Conservation (phyloP, 192 early-diverging fungal genomes). For the Backusella liffmaniae region DNA sequence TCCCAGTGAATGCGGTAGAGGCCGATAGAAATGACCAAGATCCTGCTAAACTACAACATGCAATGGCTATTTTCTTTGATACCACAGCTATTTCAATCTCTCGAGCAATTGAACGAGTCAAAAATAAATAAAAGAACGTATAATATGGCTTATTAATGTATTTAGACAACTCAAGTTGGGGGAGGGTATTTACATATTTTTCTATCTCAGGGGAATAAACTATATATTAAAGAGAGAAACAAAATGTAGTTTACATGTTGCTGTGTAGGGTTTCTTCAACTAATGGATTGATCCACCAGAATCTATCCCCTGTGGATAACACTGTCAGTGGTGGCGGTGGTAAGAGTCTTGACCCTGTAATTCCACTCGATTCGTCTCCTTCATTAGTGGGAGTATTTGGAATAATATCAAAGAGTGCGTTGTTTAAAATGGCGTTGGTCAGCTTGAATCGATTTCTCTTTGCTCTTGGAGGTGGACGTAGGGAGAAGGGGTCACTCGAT, state of each 20-base stretch:
- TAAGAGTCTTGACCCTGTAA: neutral
- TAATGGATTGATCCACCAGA: conserved; percentile 8
- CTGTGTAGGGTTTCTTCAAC: conserved; percentile 6
- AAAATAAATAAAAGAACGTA: neutral
- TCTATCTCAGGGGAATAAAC: neutral
- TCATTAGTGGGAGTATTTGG: neutral
- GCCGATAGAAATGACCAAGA: neutral
- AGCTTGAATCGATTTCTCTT: conserved; percentile 10
- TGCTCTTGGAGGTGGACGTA: conserved; percentile 10
- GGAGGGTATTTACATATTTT: neutral
- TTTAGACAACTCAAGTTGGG: neutral
- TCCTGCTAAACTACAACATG: neutral
- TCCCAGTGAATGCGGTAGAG: neutral
- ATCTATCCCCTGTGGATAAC: neutral
- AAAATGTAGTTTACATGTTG: neutral
- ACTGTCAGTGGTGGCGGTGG: neutral
- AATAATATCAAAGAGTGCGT: neutral
- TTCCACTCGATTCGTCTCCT: neutral
- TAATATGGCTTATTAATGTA: neutral
- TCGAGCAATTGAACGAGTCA: neutral
- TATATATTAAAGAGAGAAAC: neutral
- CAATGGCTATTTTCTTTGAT: conserved; percentile 5
- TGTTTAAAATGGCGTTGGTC: neutral
- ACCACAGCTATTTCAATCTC: neutral
- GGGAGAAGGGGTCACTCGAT: neutral